phyloP scores from a whole-genome alignment of 441 rosid genomes.

The Populus hybrid region DNA sequence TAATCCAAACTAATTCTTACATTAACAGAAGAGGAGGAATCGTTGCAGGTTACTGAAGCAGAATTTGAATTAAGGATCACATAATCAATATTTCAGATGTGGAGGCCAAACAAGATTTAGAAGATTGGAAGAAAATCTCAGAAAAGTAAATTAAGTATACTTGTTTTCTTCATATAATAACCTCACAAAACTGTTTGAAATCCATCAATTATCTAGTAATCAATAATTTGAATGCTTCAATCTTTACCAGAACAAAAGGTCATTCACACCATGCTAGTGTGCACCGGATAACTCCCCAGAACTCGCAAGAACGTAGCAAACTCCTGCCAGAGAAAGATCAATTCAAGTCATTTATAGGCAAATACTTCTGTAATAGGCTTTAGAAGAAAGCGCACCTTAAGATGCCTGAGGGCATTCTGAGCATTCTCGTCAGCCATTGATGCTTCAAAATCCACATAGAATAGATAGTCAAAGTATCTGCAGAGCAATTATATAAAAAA shows the following conservation, averaged over 20 bases:
- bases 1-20: too few species aligned
- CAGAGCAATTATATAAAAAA: conserved; percentile 8
- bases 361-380: neutral
- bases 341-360: conserved; percentile 2
- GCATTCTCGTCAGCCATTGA: conserved; percentile 96
- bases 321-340: conserved; percentile 50
- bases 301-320: conserved; percentile 93
- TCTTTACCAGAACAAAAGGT: conserved; percentile 21
- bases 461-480: conserved; percentile 90
- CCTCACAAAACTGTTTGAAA: neutral
- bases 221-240: neutral
- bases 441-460: conserved; percentile 96
- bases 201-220: neutral
- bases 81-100: too few species aligned
- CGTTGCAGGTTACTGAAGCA: too few species aligned
- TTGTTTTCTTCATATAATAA: neutral
- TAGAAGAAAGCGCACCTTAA: conserved; percentile 41
- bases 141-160: too few species aligned
- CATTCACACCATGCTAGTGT: conserved; percentile 64
- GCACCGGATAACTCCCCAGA: conserved; percentile 93
- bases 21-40: too few species aligned
- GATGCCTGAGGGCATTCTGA: conserved; percentile 26
- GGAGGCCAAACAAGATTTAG: too few species aligned
- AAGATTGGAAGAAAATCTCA: too few species aligned
- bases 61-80: too few species aligned